Evolutionary conservation across 1,139 yeast species (phyloP).

Genomic region (Yamadazyma dushanensis): DNA sequence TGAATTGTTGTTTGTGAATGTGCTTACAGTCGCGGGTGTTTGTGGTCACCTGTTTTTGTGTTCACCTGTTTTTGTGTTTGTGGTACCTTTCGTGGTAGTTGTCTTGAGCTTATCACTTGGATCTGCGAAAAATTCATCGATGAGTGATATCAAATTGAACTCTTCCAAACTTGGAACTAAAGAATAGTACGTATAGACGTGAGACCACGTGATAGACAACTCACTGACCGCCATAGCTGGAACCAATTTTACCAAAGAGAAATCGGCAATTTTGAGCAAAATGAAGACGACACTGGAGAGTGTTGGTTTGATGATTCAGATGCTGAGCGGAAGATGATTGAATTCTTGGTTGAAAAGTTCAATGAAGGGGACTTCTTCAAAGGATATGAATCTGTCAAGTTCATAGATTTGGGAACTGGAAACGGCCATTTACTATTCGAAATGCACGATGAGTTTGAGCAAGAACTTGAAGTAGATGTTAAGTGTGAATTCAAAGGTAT

Average conservation of each 20-base stretch:
- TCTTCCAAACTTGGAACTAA: constrained; percentile 77
- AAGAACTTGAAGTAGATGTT: constrained; percentile 36
- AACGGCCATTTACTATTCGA: constrained; percentile 87
- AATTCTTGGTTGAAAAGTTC: constrained; percentile 48
- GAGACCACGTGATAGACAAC: not conserved
- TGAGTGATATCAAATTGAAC: constrained; percentile 59
- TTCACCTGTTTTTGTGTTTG: no score
- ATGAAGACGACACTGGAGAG: constrained; percentile 87
- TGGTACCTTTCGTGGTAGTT: no score
- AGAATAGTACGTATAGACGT: constrained; percentile 54
- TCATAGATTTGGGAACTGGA: constrained; percentile 91
- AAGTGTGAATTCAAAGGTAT: constrained; percentile 57
- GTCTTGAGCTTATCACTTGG: not conserved
- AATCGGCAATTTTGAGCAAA: constrained; percentile 63
- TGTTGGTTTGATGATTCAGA: constrained; percentile 94
- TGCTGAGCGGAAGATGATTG: constrained; percentile 81
- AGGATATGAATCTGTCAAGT: constrained; percentile 33
- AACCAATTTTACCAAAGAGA: constrained; percentile 80
- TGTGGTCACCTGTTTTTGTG: no score
- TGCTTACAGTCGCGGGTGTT: no score
- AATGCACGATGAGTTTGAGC: constrained; percentile 52
- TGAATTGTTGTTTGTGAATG: no score
- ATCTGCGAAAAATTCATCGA: constrained; percentile 13
- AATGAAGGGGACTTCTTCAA: constrained; percentile 24
- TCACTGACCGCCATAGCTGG: constrained; percentile 56